A percentile compares a stretch with the other conserved stretches of the same genome.
phyloP scores from a whole-genome alignment of 129 eudicot genomes.

The Escallonia herrerae region DNA sequence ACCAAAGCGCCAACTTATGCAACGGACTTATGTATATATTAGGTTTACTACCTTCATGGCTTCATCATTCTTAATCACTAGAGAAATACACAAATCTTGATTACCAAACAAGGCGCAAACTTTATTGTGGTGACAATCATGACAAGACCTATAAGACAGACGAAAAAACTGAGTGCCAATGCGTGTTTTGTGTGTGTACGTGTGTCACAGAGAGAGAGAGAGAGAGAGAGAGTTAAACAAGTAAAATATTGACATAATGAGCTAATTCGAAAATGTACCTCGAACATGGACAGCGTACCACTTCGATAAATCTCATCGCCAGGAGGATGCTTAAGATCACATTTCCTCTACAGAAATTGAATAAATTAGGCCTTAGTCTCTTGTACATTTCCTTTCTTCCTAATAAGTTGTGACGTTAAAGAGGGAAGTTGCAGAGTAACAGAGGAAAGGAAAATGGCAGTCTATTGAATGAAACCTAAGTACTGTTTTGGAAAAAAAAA shows the following conservation, averaged over 20 bases:
- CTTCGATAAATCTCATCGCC: constrained; percentile 96
- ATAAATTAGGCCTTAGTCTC: background rate
- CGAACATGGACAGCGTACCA: constrained; percentile 95
- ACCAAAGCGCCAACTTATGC: too few relatives aligned
- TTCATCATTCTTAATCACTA: too few relatives aligned
- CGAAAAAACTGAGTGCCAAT: background rate
- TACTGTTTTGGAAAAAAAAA: background rate
- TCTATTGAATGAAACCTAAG: background rate
- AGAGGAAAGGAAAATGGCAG: background rate
- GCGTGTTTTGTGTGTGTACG: too few relatives aligned
- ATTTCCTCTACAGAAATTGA: constrained; percentile 59
- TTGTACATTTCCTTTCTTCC: background rate
- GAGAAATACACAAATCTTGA: too few relatives aligned
- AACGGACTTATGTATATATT: too few relatives aligned
- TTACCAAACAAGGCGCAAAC: too few relatives aligned
- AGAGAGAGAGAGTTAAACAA: background rate
- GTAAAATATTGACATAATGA: background rate
- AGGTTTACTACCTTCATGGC: too few relatives aligned
- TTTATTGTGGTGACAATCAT: too few relatives aligned
- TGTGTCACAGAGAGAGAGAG: background rate
- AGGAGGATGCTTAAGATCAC: constrained; percentile 98
- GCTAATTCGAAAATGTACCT: constrained; percentile 38
- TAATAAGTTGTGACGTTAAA: background rate
- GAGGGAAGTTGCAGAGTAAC: background rate
- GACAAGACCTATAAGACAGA: background rate